Conservation (phyloP, 768 basidiomycete species). For the Leccinum sublutescens region DNA sequence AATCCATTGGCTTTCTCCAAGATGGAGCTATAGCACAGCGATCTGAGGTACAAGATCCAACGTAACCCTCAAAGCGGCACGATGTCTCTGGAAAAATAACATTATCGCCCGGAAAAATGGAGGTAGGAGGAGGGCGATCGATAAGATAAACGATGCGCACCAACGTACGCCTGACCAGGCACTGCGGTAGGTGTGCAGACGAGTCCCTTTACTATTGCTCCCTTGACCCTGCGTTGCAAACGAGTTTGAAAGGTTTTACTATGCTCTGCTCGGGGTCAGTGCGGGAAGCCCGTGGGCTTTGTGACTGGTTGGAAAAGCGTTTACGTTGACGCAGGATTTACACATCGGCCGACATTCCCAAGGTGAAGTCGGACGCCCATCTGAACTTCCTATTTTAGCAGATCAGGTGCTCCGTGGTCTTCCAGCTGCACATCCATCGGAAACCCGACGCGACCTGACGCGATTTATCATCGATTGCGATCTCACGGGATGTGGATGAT, state of each 20-base stretch:
- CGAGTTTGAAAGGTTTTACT: slow-evolving; percentile 68
- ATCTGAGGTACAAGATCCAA: slow-evolving; percentile 79
- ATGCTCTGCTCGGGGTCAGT: slow-evolving; percentile 65
- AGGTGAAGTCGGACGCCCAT: slow-evolving; percentile 76
- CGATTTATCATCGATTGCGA: not conserved
- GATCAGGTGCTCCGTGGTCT: slow-evolving; percentile 67
- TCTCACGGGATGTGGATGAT: slow-evolving; percentile 45
- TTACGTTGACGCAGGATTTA: slow-evolving; percentile 84
- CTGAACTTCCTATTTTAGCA: slow-evolving; percentile 68
- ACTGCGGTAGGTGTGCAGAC: slow-evolving; percentile 49
- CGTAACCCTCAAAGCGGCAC: slow-evolving; percentile 58
- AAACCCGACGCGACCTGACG: slow-evolving; percentile 51
- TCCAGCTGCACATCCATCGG: slow-evolving; percentile 79
- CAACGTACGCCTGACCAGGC: slow-evolving; percentile 1
- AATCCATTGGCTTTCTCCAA: slow-evolving; percentile 67
- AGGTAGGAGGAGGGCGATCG: slow-evolving; percentile 33
- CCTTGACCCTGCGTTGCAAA: slow-evolving; percentile 70
- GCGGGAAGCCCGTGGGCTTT: slow-evolving; percentile 62
- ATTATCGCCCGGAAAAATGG: slow-evolving; percentile 69
- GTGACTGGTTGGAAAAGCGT: slow-evolving; percentile 83
- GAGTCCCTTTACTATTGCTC: slow-evolving; percentile 63
- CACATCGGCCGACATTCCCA: slow-evolving; percentile 76
- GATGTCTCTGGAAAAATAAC: slow-evolving; percentile 67
- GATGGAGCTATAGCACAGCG: slow-evolving; percentile 79
- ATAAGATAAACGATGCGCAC: not conserved